A percentile compares a stretch with the other conserved stretches of the same genome.
phyloP scores from a whole-genome alignment of 768 basidiomycete genomes.

The Podaxis pistillaris region DNA sequence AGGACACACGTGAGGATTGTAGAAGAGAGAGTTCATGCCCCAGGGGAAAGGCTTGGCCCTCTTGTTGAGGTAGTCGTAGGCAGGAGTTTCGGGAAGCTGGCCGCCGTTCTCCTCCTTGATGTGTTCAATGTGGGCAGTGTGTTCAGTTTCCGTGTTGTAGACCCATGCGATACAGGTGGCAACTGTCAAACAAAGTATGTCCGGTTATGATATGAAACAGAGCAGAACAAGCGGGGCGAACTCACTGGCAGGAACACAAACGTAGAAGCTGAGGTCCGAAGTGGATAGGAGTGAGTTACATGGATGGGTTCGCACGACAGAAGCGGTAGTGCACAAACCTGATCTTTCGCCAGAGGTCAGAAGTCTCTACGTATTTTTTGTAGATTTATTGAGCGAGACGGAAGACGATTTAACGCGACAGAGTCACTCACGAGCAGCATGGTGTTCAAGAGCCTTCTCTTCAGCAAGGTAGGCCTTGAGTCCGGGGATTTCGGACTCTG shows the following conservation, averaged over 20 bases:
- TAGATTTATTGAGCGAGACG: slow-evolving; percentile 14
- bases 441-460: slow-evolving; percentile 57
- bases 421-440: slow-evolving; percentile 54
- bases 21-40: slow-evolving; percentile 84
- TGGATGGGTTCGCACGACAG: background rate
- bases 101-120: slow-evolving; percentile 72
- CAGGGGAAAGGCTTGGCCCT: slow-evolving; percentile 81
- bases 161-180: slow-evolving; percentile 52
- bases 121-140: slow-evolving; percentile 69
- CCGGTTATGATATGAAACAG: background rate
- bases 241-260: slow-evolving; percentile 75
- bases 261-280: slow-evolving; percentile 53
- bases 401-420: background rate
- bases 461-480: slow-evolving; percentile 46
- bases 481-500: slow-evolving; percentile 26
- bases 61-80: slow-evolving; percentile 77
- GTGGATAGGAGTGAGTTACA: slow-evolving; percentile 21
- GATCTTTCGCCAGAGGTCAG: slow-evolving; percentile 85
- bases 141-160: slow-evolving; percentile 59
- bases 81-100: slow-evolving; percentile 64
- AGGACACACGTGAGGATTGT: slow-evolving; percentile 62
- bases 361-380: slow-evolving; percentile 49
- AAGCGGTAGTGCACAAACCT: slow-evolving; percentile 46
- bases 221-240: slow-evolving; percentile 15
- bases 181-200: slow-evolving; percentile 29